phyloP scores from a whole-genome alignment of 352 stramenopile genomes.

The Globisporangium nunn region DNA sequence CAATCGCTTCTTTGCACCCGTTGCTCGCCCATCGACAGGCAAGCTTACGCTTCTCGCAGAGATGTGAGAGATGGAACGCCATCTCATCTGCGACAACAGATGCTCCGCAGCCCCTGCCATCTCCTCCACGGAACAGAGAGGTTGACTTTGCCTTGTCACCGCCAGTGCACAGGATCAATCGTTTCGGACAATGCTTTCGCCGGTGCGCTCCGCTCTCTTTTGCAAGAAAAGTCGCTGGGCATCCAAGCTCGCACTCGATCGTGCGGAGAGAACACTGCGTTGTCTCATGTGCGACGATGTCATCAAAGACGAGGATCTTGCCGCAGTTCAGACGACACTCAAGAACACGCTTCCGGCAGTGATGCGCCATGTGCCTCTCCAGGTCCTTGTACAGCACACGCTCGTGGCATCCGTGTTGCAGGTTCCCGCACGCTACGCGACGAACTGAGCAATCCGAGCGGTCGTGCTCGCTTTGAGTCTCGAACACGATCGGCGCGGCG shows the following conservation, averaged over 20 bases:
- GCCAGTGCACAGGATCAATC: constrained; percentile 34
- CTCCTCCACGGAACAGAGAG: neutral
- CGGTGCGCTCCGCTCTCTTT: constrained; percentile 31
- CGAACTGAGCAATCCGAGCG: constrained; percentile 24
- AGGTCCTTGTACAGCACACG: constrained; percentile 27
- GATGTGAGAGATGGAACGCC: constrained; percentile 39
- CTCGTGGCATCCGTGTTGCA: constrained; percentile 44
- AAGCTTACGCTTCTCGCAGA: constrained; percentile 40
- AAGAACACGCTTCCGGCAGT: constrained; percentile 54
- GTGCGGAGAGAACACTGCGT: constrained; percentile 35
- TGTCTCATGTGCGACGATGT: constrained; percentile 43
- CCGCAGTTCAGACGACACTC: constrained; percentile 48
- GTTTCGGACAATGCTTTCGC: constrained; percentile 42
- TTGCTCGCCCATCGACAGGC: constrained; percentile 45
- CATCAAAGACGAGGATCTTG: constrained; percentile 29
- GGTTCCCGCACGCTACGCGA: constrained; percentile 38
- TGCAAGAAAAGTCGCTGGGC: constrained; percentile 29
- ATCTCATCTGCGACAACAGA: constrained; percentile 46
- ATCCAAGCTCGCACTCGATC: constrained; percentile 35
- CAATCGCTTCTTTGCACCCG: constrained; percentile 38
- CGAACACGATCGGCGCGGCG: constrained; percentile 22
- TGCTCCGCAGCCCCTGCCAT: constrained; percentile 31
- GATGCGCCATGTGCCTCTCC: constrained; percentile 28
- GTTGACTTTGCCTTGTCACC: neutral
- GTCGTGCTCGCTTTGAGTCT: constrained; percentile 29